phyloP scores from a whole-genome alignment of 139 green algal species.

The Mesotaenium endlicherianum region DNA sequence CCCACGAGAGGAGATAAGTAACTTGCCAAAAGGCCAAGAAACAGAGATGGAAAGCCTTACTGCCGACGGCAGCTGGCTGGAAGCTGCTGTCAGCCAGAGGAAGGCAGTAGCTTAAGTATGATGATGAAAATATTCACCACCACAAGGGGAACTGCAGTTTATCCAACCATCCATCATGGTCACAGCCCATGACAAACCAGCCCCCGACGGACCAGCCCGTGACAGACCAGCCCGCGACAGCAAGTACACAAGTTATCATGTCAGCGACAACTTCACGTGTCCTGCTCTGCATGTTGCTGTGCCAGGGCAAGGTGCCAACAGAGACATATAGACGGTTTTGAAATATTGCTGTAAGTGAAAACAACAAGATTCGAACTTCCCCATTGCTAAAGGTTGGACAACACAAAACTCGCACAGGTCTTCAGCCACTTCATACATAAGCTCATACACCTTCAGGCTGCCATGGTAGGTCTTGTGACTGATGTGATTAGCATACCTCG shows the following conservation, averaged over 20 bases:
- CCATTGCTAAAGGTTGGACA: not conserved
- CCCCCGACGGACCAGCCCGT: not conserved
- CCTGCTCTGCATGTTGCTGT: no score
- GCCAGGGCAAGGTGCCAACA: no score
- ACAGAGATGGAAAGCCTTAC: no score
- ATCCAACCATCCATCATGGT: not conserved
- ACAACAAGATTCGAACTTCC: not conserved
- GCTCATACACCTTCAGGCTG: not conserved
- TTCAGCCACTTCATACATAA: not conserved
- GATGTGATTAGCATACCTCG: conserved; percentile 58
- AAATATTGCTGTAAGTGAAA: not conserved
- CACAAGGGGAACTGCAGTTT: conserved; percentile 71
- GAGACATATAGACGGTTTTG: not conserved
- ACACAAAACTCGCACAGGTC: not conserved
- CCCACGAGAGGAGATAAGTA: no score
- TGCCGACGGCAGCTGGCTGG: no score
- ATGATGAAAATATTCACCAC: conserved; percentile 73
- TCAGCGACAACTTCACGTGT: no score
- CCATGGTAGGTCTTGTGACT: not conserved
- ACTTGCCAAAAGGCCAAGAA: no score
- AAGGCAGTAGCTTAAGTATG: no score
- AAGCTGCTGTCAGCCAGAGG: no score
- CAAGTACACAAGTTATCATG: not conserved
- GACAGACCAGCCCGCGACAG: not conserved
- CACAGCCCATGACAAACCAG: not conserved